Base-by-base conservation (phyloP, 2,329 filamentous ascomycete genomes). In the Cordyceps pruinosa region DNA sequence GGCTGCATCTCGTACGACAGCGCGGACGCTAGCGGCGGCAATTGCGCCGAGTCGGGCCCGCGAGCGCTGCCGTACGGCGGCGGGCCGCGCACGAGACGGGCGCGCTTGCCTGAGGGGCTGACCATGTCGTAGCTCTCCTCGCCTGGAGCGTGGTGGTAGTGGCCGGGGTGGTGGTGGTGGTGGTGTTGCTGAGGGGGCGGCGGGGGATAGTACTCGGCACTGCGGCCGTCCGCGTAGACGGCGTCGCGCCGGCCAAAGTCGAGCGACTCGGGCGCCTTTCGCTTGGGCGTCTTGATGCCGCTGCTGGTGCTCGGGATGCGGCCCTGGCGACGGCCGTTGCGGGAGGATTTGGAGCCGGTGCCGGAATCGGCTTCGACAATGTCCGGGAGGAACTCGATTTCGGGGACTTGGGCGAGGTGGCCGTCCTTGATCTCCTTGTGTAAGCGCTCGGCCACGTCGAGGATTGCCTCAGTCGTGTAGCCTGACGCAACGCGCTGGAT, bases 331-430 rank as follows among this genome's bases (percentile, higher is more conserved):
- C 65, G 66, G 17, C 44, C 34, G 28, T 23, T 50, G 34, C 51
- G 57, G 4, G 30, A 47, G 2, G 52, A 30, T 32, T 55, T 58
- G 26, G 35, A 51, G 5, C 46, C 30, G 8, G 35, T 17, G 30
- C 44, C 61, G 30, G 61, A 61, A 32, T 66, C 63, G 10, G 73
- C 72, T 35, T 73, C 74, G 15, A 70, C 69, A 61, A 84, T 79
- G 58, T 80, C 77, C 2, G 81, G 80, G 4, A 84, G 72, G 19
- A 84, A 80, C 68, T 84, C 81, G 57, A 84, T 79, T 59, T 83
- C 81, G 0, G 81, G 81, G 2, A 84, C 76, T 57, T 78, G 74
- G 4, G 65, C 68, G 34, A 80, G 65, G 1, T 66, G 63, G 12
- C 73, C 72, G 9, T 66, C 61, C 25, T 75, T 67, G 50, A 83